These are phyloP conservation scores for Ophiostoma australiae DNA, from an alignment of 2,329 filamentous ascomycete species.

Conservation along the genomic window DNA sequence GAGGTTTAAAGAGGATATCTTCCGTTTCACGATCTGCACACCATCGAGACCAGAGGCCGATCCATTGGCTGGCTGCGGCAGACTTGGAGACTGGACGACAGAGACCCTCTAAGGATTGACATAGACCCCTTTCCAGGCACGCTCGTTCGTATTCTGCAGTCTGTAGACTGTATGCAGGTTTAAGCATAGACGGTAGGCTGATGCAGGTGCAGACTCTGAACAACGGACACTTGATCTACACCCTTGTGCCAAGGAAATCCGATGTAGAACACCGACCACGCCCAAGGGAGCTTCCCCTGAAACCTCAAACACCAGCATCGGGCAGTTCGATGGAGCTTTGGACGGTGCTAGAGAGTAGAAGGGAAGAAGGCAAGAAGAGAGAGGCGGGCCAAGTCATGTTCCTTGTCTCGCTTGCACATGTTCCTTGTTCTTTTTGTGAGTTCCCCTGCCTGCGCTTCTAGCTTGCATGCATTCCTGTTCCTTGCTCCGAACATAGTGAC, in stretches of 20 bases:
- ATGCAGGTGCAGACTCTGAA: neutral
- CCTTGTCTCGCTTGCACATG: slow-evolving; percentile 12
- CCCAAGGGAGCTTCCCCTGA: neutral
- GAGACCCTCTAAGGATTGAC: slow-evolving; percentile 1
- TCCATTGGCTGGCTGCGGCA: neutral
- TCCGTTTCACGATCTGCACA: slow-evolving; percentile 7
- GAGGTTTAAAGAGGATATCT: slow-evolving; percentile 1
- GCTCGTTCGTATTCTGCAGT: neutral
- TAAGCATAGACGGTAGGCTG: neutral
- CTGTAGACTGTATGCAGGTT: neutral
- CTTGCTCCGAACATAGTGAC: neutral
- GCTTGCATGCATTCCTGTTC: neutral
- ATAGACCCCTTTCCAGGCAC: neutral
- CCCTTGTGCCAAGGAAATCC: neutral
- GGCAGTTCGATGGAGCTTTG: neutral
- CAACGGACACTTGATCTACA: neutral
- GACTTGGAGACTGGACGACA: neutral
- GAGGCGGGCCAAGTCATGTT: neutral
- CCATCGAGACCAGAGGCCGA: neutral
- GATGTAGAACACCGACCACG: neutral
- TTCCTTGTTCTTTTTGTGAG: neutral
- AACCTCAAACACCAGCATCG: neutral
- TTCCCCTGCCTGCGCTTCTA: neutral
- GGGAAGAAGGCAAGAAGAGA: neutral
- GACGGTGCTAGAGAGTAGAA: neutral